A percentile compares a stretch with the other conserved stretches of the same genome.
Conservation (phyloP, 2,329 filamentous ascomycete genomes). For the Zasmidium citrigriseum region DNA sequence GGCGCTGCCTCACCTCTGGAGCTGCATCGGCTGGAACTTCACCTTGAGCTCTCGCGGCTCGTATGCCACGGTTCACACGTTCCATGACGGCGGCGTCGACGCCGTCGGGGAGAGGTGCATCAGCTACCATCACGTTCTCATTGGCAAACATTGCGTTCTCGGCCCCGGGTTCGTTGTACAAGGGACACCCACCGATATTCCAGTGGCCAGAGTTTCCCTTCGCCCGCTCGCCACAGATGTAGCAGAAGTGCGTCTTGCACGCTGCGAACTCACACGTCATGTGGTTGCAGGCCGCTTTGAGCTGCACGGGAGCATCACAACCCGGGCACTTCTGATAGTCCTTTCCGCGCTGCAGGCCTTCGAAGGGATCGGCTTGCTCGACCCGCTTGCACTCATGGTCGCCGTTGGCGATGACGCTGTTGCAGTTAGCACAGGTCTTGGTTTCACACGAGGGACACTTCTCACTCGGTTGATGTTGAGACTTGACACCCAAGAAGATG, state of each 20-base stretch:
- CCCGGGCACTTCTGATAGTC: slow-evolving; percentile 25
- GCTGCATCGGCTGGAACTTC: background rate
- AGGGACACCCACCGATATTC: background rate
- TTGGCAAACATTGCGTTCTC: background rate
- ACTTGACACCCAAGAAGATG: background rate
- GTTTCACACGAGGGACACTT: background rate
- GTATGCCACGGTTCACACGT: too few species aligned
- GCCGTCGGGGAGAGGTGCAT: too few species aligned
- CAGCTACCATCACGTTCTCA: background rate
- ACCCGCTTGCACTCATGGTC: background rate
- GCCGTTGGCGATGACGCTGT: background rate
- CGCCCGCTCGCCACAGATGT: slow-evolving; percentile 6
- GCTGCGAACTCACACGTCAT: slow-evolving; percentile 4
- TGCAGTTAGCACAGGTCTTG: background rate
- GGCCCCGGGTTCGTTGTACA: background rate
- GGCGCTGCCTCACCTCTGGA: background rate
- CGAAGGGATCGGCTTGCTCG: background rate
- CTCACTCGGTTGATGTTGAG: background rate
- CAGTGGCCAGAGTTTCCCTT: background rate
- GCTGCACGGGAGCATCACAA: slow-evolving; percentile 4
- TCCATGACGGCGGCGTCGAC: too few species aligned
- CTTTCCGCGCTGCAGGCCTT: background rate
- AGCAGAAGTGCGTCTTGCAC: slow-evolving; percentile 9
- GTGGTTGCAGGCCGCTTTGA: slow-evolving; percentile 8
- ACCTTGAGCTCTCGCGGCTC: background rate